Base-by-base conservation (phyloP, 2,329 filamentous ascomycete genomes). In the Monilinia fructicola region DNA sequence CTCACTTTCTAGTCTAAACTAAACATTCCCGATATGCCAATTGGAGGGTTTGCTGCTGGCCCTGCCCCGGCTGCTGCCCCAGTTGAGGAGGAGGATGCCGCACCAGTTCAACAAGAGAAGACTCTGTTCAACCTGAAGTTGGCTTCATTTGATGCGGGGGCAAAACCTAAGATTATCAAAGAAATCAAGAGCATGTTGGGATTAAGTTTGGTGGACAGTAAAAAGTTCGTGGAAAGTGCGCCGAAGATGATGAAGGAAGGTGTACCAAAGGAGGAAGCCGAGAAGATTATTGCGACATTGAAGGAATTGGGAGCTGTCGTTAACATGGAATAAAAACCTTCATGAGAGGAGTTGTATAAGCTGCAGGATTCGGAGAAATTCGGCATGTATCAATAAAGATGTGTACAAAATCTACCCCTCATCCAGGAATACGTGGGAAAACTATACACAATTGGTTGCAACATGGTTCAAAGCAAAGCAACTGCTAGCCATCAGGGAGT, bases 111-210 rank as follows among this genome's bases (percentile, higher is more conserved):
- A 73, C 92, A 95, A 79, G 97, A 98, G 87, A 98, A 89, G 89
- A 94, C 94, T 4, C 86, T 99, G 69, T 99, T 99, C 86, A 97
- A 90, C 79, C 81, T 99, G 72, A 98, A 97, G 84, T 88, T 99
- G 70, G 85, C 91, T 79, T 90, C 90, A 46, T 96, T 98, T 78
- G 96, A 99, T 64, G 85, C 93, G 38, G 85, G 81, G 61, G 83
- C 94, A 71, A 99, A 99, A 85, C 93, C 96, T 76, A 99, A 99
- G 90, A 84, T 99, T 76, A 99, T 99, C 86, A 99, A 99, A 87
- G 95, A 99, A 84, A 86, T 99, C 83, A 99, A 99, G 88, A 89
- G 87, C 76, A 85, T 99, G 87, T 84, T 99, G 69, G 95, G 95
- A 54, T 82, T 99, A 77, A 96, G 91, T 78, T 85, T 99, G 83